Conservation (phyloP, 164 flowering plant species). For the Litsea cubeba region DNA sequence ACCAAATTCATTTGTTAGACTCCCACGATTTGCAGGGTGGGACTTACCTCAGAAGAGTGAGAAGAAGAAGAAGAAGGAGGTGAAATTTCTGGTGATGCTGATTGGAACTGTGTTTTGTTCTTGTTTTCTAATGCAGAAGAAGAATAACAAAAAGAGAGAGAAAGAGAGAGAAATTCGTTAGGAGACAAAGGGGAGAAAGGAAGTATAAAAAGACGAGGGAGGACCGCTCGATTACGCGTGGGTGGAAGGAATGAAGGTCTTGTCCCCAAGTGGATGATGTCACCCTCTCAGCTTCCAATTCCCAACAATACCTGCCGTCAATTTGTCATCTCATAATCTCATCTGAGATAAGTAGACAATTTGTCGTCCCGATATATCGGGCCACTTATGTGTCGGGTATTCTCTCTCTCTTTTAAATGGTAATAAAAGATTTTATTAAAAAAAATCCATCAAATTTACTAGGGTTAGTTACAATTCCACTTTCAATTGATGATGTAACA, state of each 20-base stretch:
- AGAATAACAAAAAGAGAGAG: background rate
- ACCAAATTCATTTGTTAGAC: no score
- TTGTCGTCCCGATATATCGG: no score
- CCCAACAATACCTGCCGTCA: background rate
- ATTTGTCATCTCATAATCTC: background rate
- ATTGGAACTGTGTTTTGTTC: conserved; percentile 1
- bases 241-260: conserved; percentile 21
- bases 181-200: background rate
- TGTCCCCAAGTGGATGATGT: conserved; percentile 30
- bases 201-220: conserved; percentile 3
- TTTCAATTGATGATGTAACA: no score
- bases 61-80: background rate
- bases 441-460: no score
- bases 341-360: no score
- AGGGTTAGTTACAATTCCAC: no score
- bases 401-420: no score
- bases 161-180: background rate
- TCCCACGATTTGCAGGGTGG: no score
- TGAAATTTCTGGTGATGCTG: background rate
- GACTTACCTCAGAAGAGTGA: background rate
- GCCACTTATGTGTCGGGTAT: no score
- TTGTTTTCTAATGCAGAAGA: background rate
- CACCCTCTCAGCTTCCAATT: conserved; percentile 13
- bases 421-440: no score
- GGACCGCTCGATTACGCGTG: conserved; percentile 53